Base-by-base conservation (phyloP, 2,329 filamentous ascomycete species). In the Aspergillus sp. region DNA sequence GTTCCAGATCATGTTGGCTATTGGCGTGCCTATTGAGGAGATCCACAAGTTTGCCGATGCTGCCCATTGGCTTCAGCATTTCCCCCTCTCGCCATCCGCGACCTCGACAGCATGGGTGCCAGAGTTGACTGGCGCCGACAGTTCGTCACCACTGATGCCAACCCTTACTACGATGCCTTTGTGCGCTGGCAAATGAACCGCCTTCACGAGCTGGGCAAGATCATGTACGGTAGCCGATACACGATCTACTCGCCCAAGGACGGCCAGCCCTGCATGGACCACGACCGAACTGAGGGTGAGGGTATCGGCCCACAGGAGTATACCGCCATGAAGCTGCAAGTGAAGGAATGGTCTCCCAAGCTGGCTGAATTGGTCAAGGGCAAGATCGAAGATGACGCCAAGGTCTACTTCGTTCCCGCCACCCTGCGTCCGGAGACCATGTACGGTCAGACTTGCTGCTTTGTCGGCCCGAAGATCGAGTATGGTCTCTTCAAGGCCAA, bases 401-500 rank as follows among this genome's bases (percentile, higher is more conserved):
- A 86, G 49, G 85, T 96, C 44, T 97, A 85, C 73, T 86, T 97
- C 59, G 82, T 97, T 9, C 87, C 93, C 9, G 93, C 93, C 11
- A 97, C 93, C 43, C 78, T 98, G 49, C 80, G 93, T 49, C 89
- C 93, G 2, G 93, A 98, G 75, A 98, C 93, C 31, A 97, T 98
- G 91, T 98, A 97, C 64, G 94, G 94, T 33, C 93, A 97, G 69
- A 94, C 84, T 4, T 94, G 88, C 71, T 95, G 90, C 66, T 98
- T 97, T 57, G 88, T 98, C 38, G 88, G 90, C 4, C 91, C 93
- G 7, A 87, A 86, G 62, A 86, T 97, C 60, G 81, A 77, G 36
- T 98, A 98, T 60, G 91, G 91, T 40, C 72, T 98, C 50, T 96
- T 88, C 77, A 87, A 88, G 67, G 81, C 82, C 43, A 79, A 78